Evolutionary conservation across 2,329 filamentous ascomycete genomes (phyloP).

Genomic region (Aureobasidium sp.): DNA sequence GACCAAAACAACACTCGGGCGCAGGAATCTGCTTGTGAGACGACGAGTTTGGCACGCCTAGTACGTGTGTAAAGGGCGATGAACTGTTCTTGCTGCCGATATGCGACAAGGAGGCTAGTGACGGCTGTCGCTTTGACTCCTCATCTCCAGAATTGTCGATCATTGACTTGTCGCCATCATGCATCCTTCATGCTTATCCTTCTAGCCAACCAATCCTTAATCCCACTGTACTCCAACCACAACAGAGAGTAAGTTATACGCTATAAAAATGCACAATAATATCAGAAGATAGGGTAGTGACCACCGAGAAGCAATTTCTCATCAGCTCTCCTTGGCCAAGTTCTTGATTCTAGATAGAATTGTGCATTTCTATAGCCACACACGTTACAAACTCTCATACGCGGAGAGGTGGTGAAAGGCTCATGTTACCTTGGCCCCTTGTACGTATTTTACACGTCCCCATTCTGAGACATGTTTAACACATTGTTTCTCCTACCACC

Average conservation of each 20-base stretch:
- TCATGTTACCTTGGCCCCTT: neutral
- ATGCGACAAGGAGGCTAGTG: neutral
- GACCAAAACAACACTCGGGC: neutral
- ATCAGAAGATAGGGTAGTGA: too few species aligned
- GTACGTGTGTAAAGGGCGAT: neutral
- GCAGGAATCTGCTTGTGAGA: neutral
- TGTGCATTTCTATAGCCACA: too few species aligned
- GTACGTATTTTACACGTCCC: neutral
- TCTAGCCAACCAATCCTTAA: neutral
- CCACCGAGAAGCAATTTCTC: too few species aligned
- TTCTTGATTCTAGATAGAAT: too few species aligned
- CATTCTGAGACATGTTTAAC: neutral
- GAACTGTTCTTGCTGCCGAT: neutral
- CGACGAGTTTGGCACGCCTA: conserved; percentile 1
- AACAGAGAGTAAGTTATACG: too few species aligned
- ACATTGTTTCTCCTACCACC: neutral
- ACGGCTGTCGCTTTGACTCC: neutral
- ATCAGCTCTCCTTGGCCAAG: too few species aligned
- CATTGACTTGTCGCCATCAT: neutral
- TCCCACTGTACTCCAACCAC: neutral
- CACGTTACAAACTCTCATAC: too few species aligned
- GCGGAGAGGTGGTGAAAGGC: too few species aligned
- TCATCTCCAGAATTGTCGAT: neutral
- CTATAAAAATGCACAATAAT: too few species aligned
- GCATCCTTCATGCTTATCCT: neutral